These are phyloP conservation scores for Backusella liffmaniae DNA, from an alignment of 192 early-diverging fungal species.

Conservation along the genomic window DNA sequence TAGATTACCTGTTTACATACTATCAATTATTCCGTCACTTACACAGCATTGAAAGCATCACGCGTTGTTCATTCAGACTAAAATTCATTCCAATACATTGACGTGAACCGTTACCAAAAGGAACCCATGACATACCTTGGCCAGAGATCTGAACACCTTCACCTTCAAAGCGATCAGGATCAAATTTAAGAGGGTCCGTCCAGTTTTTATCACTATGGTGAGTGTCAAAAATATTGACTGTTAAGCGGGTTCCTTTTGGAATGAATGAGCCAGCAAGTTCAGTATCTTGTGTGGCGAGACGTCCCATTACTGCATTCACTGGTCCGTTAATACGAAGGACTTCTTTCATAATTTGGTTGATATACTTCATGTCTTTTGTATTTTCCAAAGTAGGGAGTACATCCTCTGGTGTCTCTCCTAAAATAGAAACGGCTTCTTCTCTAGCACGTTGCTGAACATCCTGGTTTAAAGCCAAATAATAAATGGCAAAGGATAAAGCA, in stretches of 20 bases:
- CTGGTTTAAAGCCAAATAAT: conserved; percentile 46
- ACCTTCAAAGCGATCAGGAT: conserved; percentile 48
- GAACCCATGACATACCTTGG: conserved; percentile 35
- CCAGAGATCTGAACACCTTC: not conserved
- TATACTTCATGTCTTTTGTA: conserved; percentile 48
- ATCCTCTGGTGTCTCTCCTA: conserved; percentile 53
- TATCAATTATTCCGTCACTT: not conserved
- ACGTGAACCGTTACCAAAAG: conserved; percentile 60
- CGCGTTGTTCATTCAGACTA: conserved; percentile 53
- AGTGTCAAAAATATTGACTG: conserved; percentile 11
- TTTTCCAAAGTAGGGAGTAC: conserved; percentile 50
- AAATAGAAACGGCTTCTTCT: conserved; percentile 45
- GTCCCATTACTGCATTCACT: not conserved
- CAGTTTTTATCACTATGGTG: conserved; percentile 27
- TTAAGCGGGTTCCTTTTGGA: conserved; percentile 22
- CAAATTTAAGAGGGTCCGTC: conserved; percentile 41
- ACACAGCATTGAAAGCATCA: conserved; percentile 50
- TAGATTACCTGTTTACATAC: not conserved
- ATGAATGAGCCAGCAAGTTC: conserved; percentile 19
- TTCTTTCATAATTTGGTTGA: conserved; percentile 55
- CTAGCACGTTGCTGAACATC: conserved; percentile 57
- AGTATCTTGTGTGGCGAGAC: conserved; percentile 22
- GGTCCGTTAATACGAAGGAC: conserved; percentile 16
- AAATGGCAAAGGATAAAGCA: conserved; percentile 46
- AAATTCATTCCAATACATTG: conserved; percentile 68